Evolutionary conservation across 1,139 yeast genomes (phyloP).

Genomic region (Saccharomycopsis phalli): DNA sequence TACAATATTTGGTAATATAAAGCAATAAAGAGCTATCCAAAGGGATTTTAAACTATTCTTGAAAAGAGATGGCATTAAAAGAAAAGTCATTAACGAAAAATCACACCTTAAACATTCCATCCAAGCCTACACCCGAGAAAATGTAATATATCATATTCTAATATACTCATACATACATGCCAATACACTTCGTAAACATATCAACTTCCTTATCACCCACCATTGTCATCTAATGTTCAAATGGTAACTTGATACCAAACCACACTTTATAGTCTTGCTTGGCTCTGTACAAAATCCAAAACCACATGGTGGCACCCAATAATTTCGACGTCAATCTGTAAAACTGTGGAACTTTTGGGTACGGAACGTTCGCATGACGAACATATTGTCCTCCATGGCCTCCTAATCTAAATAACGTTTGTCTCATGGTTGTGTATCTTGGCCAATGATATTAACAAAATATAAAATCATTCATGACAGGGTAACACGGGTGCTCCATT

Average conservation of each 20-base stretch:
- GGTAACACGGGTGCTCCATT: not conserved
- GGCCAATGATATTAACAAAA: not conserved
- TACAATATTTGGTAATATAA: no score
- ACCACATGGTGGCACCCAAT: conserved; percentile 83
- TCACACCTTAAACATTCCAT: no score
- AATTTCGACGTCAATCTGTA: conserved; percentile 53
- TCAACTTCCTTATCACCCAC: no score
- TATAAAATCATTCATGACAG: not conserved
- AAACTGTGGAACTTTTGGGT: conserved; percentile 45
- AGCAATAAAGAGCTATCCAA: no score
- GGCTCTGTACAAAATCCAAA: conserved; percentile 71
- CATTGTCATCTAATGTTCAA: conserved; percentile 14
- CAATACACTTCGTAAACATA: no score
- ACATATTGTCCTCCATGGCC: conserved; percentile 38
- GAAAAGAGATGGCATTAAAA: no score
- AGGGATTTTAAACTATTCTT: no score
- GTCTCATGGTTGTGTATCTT: conserved; percentile 16
- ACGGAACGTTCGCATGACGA: conserved; percentile 46
- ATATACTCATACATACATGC: no score
- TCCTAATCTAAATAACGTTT: conserved; percentile 19
- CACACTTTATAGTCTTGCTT: conserved; percentile 62
- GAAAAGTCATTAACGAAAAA: no score
- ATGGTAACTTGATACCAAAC: conserved; percentile 29
- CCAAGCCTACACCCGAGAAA: no score
- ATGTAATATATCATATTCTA: no score